These are phyloP conservation scores for Passiflora organensis DNA, from an alignment of 345 rosid species.

Conservation along the genomic window DNA sequence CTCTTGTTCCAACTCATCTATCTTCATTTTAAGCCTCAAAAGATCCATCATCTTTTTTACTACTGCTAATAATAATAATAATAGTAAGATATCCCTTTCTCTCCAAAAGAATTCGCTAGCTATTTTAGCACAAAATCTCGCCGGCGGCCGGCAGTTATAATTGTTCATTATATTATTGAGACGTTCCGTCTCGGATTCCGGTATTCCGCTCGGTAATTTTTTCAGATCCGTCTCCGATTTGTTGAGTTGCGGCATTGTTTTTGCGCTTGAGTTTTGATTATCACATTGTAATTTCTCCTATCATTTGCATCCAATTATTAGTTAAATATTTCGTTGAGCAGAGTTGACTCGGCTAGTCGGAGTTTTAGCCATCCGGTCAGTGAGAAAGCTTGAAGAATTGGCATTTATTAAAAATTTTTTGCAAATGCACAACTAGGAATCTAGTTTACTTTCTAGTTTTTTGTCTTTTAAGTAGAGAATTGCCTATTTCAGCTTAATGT, in stretches of 20 bases:
- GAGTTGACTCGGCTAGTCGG: slow-evolving; percentile 3
- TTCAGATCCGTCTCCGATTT: not conserved
- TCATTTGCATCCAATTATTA: not conserved
- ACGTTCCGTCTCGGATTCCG: not conserved
- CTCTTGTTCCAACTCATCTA: not conserved
- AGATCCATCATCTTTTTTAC: too few relatives aligned
- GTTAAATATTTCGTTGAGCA: not conserved
- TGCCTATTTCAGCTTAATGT: too few relatives aligned
- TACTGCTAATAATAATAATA: too few relatives aligned
- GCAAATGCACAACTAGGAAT: not conserved
- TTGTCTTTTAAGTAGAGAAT: too few relatives aligned
- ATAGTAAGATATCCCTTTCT: not conserved
- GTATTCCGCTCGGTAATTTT: not conserved
- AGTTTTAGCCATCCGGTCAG: too few relatives aligned
- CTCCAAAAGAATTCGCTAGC: not conserved
- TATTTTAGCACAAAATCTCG: not conserved
- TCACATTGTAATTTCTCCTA: not conserved
- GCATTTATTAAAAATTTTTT: too few relatives aligned
- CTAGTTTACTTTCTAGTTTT: not conserved
- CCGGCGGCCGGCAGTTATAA: not conserved
- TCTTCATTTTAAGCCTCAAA: not conserved
- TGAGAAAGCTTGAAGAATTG: not conserved
- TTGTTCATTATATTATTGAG: not conserved
- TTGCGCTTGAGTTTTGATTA: not conserved
- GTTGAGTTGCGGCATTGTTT: not conserved